These are phyloP conservation scores for Phtheirospermum japonicum DNA, from an alignment of 257 asterid species.

Conservation along the genomic window DNA sequence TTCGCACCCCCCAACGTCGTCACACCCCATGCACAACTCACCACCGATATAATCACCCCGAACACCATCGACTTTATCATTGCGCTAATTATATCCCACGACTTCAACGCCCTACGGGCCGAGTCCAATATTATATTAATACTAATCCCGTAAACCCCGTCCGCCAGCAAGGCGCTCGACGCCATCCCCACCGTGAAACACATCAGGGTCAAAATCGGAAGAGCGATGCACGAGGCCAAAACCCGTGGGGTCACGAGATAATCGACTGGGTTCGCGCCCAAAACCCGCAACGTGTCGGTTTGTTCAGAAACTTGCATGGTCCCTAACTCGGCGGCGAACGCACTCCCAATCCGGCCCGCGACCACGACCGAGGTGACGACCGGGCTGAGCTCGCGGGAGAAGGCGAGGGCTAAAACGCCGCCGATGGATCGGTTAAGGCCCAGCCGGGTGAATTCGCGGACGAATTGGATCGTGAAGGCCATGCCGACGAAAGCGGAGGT, in stretches of 20 bases:
- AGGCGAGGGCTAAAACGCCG: conserved; percentile 91
- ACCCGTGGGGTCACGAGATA: conserved; percentile 91
- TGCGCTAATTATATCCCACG: conserved; percentile 92
- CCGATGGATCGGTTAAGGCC: conserved; percentile 93
- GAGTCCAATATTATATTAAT: conserved; percentile 87
- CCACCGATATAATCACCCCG: conserved; percentile 79
- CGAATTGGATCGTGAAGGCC: conserved; percentile 98
- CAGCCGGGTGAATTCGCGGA: conserved; percentile 84
- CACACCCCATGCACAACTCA: conserved; percentile 98
- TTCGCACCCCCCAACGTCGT: conserved; percentile 95
- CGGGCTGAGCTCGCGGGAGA: conserved; percentile 87
- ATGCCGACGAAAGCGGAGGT: conserved; percentile 93
- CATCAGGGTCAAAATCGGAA: conserved; percentile 76
- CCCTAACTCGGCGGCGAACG: conserved; percentile 94
- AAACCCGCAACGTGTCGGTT: conserved; percentile 88
- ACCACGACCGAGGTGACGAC: conserved; percentile 89
- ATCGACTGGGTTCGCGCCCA: conserved; percentile 84
- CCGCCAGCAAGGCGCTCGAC: conserved; percentile 80
- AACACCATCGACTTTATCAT: conserved; percentile 85
- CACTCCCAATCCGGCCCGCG: conserved; percentile 94
- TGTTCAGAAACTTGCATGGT: conserved; percentile 99
- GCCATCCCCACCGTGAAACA: conserved; percentile 91
- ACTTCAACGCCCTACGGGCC: conserved; percentile 69
- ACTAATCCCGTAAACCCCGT: conserved; percentile 77
- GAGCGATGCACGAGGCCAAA: conserved; percentile 71